Percentiles rank a stretch among this genome's conserved stretches.
These are phyloP conservation scores for Xylaria curta DNA, from an alignment of 495 filamentous ascomycete species.

Conservation along the genomic window DNA sequence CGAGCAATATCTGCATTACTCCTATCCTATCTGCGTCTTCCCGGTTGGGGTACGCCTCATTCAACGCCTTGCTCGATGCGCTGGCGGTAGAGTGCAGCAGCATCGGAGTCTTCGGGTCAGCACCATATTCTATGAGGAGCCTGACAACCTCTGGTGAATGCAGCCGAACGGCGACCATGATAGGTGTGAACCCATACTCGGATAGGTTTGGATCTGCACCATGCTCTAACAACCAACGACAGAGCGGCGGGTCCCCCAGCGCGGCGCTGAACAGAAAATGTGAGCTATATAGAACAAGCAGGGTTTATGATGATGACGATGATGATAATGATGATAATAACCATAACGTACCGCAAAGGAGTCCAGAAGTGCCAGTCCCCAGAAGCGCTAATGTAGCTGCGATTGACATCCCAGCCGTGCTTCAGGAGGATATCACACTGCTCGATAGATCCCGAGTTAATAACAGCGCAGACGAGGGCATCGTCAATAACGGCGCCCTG, in stretches of 20 bases:
- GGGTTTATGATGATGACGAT: background rate
- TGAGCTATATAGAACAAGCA: slow-evolving; percentile 15
- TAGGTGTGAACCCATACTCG: slow-evolving; percentile 30
- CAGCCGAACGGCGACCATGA: slow-evolving; percentile 31
- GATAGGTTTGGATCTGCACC: slow-evolving; percentile 29
- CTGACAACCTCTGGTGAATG: slow-evolving; percentile 27
- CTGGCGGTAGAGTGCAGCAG: slow-evolving; percentile 30
- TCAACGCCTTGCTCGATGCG: slow-evolving; percentile 21
- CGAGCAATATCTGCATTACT: slow-evolving; percentile 29
- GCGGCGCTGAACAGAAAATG: slow-evolving; percentile 19
- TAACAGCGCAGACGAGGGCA: slow-evolving; percentile 28
- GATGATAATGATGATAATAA: background rate
- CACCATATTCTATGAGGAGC: slow-evolving; percentile 26
- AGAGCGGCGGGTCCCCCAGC: slow-evolving; percentile 25
- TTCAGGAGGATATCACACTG: slow-evolving; percentile 24
- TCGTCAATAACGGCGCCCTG: slow-evolving; percentile 30
- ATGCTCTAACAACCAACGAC: slow-evolving; percentile 29
- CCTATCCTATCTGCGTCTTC: slow-evolving; percentile 28
- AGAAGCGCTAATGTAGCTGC: slow-evolving; percentile 29
- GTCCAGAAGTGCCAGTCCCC: slow-evolving; percentile 30
- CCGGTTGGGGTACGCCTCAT: slow-evolving; percentile 24
- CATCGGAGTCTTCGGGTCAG: slow-evolving; percentile 30
- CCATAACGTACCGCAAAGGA: slow-evolving; percentile 25
- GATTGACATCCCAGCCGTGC: slow-evolving; percentile 30
- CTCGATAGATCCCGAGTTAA: slow-evolving; percentile 28